Evolutionary conservation across 1,284 basidiomycete species (phyloP).

Genomic region (Paramarasmius palmivorus): DNA sequence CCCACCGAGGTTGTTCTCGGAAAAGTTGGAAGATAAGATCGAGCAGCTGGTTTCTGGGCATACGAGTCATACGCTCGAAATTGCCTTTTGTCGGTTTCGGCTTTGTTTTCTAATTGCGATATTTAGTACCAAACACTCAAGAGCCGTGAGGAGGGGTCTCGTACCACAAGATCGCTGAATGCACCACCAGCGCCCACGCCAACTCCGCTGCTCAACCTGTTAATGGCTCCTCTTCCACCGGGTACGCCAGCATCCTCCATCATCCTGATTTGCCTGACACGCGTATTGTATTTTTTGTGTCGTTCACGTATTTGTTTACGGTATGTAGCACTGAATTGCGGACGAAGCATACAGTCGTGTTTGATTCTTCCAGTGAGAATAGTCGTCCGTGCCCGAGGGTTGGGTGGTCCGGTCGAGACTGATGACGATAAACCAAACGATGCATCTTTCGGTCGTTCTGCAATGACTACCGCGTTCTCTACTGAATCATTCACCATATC

Average conservation of each 20-base stretch:
- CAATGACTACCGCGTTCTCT: constrained; percentile 76
- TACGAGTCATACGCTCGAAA: constrained; percentile 87
- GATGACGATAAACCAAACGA: constrained; percentile 38
- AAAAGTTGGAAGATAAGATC: constrained; percentile 85
- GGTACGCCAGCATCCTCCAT: constrained; percentile 59
- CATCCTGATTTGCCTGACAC: constrained; percentile 55
- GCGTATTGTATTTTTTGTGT: constrained; percentile 60
- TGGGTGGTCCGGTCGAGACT: constrained; percentile 32
- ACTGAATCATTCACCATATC: constrained; percentile 77
- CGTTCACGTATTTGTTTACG: constrained; percentile 65
- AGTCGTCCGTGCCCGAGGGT: constrained; percentile 66
- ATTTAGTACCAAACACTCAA: background rate
- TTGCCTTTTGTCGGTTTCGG: constrained; percentile 64
- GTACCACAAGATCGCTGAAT: constrained; percentile 64
- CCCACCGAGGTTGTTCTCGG: constrained; percentile 80
- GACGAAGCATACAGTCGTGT: constrained; percentile 71
- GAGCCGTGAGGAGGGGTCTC: constrained; percentile 27
- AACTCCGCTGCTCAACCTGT: constrained; percentile 60
- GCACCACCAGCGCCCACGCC: constrained; percentile 42
- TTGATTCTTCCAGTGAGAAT: constrained; percentile 74
- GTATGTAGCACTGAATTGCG: constrained; percentile 63
- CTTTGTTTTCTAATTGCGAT: constrained; percentile 55
- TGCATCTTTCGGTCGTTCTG: constrained; percentile 70
- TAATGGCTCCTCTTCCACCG: constrained; percentile 67
- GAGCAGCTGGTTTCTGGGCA: constrained; percentile 87